A percentile compares a stretch with the other conserved stretches of the same genome.
Conservation (phyloP, 768 basidiomycete species). For the Podaxis sp. region DNA sequence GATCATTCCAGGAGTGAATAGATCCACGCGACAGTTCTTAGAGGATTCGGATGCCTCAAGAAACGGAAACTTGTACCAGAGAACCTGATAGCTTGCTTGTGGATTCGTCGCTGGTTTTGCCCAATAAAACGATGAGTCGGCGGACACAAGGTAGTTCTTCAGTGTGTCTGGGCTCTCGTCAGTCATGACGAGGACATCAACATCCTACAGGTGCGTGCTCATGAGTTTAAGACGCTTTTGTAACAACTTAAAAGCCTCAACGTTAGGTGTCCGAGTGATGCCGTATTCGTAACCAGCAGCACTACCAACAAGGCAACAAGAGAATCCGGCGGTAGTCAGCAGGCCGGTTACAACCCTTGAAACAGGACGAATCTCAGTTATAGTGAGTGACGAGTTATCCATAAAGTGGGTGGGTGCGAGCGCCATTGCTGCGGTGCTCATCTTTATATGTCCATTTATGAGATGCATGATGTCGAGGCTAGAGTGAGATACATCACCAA, state of each 20-base stretch:
- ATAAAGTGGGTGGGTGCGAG: constrained; percentile 12
- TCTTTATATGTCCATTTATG: neutral
- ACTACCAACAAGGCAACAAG: constrained; percentile 17
- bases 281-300: constrained; percentile 13
- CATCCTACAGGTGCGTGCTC: constrained; percentile 14
- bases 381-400: constrained; percentile 2
- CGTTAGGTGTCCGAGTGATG: constrained; percentile 15
- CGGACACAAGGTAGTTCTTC: constrained; percentile 11
- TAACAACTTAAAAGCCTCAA: neutral
- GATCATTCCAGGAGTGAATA: constrained; percentile 21
- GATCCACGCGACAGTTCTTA: constrained; percentile 19
- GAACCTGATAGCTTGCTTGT: constrained; percentile 10
- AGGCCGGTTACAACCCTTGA: neutral
- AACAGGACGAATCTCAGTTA: constrained; percentile 7
- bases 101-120: constrained; percentile 16
- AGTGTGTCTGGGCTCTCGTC: constrained; percentile 10
- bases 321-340: constrained; percentile 6
- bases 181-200: constrained; percentile 19
- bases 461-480: no score
- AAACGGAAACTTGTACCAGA: constrained; percentile 17
- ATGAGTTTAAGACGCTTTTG: neutral
- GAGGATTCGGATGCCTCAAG: neutral
- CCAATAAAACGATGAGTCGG: constrained; percentile 11
- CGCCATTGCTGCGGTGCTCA: neutral
- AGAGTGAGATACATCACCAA: no score